Evolutionary conservation across 2,329 filamentous ascomycete species (phyloP).

Genomic region (Aspergillus carbonarius): DNA sequence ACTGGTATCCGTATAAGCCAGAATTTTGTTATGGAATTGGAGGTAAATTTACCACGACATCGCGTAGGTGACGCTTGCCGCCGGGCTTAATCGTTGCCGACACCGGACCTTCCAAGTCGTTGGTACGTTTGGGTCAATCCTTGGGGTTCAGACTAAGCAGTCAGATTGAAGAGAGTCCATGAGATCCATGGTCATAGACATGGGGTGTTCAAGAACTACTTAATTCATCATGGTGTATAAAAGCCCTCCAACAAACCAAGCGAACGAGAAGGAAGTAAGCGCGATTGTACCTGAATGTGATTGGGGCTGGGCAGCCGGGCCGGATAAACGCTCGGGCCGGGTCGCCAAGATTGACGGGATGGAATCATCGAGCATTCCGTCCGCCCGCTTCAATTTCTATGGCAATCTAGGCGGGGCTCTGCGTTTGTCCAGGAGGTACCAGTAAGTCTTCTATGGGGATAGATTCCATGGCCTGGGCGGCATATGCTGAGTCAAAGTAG

Average conservation of each 20-base stretch:
- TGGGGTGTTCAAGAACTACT: not conserved
- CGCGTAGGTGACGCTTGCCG: not conserved
- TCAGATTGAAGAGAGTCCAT: not conserved
- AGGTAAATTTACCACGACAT: not conserved
- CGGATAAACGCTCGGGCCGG: conserved; percentile 22
- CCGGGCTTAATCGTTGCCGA: not conserved
- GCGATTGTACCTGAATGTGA: conserved; percentile 12
- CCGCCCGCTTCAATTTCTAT: conserved; percentile 22
- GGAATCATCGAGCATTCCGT: conserved; percentile 20
- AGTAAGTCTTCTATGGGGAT: not conserved
- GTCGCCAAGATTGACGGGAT: conserved; percentile 21
- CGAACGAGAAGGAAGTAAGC: not conserved
- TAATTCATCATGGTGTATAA: not conserved
- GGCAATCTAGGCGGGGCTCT: conserved; percentile 12
- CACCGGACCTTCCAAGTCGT: not conserved
- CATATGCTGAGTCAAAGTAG: not conserved
- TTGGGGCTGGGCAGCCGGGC: conserved; percentile 14
- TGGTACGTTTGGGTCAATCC: not conserved
- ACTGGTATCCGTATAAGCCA: not conserved
- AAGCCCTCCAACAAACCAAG: too few relatives aligned
- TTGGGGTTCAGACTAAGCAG: not conserved
- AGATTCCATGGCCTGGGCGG: not conserved
- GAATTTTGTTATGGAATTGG: not conserved
- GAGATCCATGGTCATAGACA: not conserved
- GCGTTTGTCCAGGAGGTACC: not conserved